phyloP scores from a whole-genome alignment of 768 basidiomycete genomes.

The Calocybe gangraenosa region DNA sequence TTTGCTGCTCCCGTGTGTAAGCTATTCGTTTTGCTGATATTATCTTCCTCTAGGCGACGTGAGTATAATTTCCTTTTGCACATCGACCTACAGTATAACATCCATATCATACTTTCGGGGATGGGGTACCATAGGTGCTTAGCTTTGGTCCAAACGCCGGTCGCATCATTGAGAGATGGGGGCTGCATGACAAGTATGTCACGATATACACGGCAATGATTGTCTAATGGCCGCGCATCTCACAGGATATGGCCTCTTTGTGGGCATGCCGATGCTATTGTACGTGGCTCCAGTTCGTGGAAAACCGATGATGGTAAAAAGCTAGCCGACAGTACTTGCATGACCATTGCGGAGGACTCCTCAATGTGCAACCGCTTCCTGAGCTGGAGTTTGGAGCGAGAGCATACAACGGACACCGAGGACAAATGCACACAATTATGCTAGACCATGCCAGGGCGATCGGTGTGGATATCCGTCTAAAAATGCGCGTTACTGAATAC shows the following conservation, averaged over 20 bases:
- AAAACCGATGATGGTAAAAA: not conserved
- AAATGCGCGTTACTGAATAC: constrained; percentile 16
- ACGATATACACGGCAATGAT: too few species aligned
- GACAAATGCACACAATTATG: too few species aligned
- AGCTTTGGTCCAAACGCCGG: too few species aligned
- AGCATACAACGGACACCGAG: constrained; percentile 23
- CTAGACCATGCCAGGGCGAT: constrained; percentile 16
- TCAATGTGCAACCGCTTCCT: constrained; percentile 3
- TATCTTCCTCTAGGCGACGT: too few species aligned
- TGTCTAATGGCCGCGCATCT: not conserved
- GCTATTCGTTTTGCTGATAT: too few species aligned
- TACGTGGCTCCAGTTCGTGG: not conserved
- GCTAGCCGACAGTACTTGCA: constrained; percentile 1
- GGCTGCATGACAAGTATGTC: too few species aligned
- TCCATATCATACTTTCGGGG: too few species aligned
- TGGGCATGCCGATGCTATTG: not conserved
- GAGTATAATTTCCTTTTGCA: too few species aligned
- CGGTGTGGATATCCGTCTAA: constrained; percentile 16
- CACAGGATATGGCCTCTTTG: not conserved
- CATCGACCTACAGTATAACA: too few species aligned
- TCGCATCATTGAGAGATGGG: too few species aligned
- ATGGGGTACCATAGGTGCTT: too few species aligned
- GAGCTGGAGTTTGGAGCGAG: not conserved
- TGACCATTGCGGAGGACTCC: not conserved
- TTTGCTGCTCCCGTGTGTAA: too few species aligned